Conservation (phyloP, 2,329 filamentous ascomycete species). For the Aspergillus neoniger region DNA sequence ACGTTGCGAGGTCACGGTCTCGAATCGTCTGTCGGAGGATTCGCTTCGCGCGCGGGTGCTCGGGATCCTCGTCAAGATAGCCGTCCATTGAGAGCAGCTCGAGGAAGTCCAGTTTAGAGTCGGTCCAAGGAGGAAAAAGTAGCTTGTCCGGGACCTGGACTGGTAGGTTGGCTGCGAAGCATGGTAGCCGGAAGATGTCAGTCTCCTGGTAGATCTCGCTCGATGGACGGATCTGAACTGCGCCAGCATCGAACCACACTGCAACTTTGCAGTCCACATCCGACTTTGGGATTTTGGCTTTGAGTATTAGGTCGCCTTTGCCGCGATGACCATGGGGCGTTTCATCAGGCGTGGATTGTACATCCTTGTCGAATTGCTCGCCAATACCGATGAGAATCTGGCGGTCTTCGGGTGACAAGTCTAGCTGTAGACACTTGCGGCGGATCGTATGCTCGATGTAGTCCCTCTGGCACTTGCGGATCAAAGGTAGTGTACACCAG, state of each 20-base stretch:
- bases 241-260: slow-evolving; percentile 43
- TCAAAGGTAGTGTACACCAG: slow-evolving; percentile 44
- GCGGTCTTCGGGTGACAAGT: slow-evolving; percentile 30
- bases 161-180: slow-evolving; percentile 27
- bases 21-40: slow-evolving; percentile 39
- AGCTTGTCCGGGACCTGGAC: slow-evolving; percentile 43
- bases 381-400: slow-evolving; percentile 28
- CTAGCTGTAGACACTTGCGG: slow-evolving; percentile 31
- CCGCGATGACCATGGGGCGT: slow-evolving; percentile 26
- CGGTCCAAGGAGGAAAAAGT: slow-evolving; percentile 42
- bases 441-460: slow-evolving; percentile 39
- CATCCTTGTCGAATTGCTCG: slow-evolving; percentile 22
- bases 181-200: slow-evolving; percentile 40
- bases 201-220: slow-evolving; percentile 31
- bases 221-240: slow-evolving; percentile 35
- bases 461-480: slow-evolving; percentile 43
- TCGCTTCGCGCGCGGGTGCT: slow-evolving; percentile 31
- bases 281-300: slow-evolving; percentile 15
- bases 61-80: slow-evolving; percentile 40
- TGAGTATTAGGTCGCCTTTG: slow-evolving; percentile 36
- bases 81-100: slow-evolving; percentile 38
- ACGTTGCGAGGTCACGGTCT: slow-evolving; percentile 36
- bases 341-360: slow-evolving; percentile 26
- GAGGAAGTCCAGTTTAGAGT: slow-evolving; percentile 42
- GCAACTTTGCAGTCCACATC: slow-evolving; percentile 31